These are phyloP conservation scores for Rhododendron mucronatum DNA, from an alignment of 148 eudicot species.

Conservation along the genomic window DNA sequence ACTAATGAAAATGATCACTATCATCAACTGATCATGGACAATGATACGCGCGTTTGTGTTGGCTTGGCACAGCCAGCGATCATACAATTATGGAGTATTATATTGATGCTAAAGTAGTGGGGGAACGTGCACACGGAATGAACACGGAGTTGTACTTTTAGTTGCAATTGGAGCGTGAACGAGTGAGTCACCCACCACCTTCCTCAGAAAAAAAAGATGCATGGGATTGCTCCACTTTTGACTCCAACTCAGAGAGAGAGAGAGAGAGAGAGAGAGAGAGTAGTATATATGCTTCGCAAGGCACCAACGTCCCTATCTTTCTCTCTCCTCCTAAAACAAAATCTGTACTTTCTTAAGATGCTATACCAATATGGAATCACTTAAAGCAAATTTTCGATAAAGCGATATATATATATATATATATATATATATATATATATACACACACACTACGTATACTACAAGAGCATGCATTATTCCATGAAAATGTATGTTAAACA, in stretches of 20 bases:
- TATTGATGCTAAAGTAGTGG: background rate
- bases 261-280: too few species aligned
- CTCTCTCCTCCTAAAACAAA: background rate
- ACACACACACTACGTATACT: too few species aligned
- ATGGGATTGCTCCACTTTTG: background rate
- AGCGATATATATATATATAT: too few species aligned
- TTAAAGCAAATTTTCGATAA: too few species aligned
- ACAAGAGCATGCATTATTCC: too few species aligned
- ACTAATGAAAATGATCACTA: too few species aligned
- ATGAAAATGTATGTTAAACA: too few species aligned
- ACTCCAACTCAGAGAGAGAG: background rate
- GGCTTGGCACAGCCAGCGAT: background rate
- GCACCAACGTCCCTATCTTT: background rate
- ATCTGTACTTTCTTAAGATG: background rate
- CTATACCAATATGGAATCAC: background rate
- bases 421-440: too few species aligned
- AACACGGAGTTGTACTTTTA: background rate
- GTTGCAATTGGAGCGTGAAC: background rate
- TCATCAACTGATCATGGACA: too few species aligned
- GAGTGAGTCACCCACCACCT: background rate
- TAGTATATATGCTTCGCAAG: background rate
- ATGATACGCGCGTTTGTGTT: too few species aligned
- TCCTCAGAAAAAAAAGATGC: background rate
- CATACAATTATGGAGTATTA: background rate
- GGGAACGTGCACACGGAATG: background rate